Evolutionary conservation across 78 protist genomes (phyloP), one percentile per base, ranked within the genome.

Genomic region (Chrysochromulina parva): DNA sequence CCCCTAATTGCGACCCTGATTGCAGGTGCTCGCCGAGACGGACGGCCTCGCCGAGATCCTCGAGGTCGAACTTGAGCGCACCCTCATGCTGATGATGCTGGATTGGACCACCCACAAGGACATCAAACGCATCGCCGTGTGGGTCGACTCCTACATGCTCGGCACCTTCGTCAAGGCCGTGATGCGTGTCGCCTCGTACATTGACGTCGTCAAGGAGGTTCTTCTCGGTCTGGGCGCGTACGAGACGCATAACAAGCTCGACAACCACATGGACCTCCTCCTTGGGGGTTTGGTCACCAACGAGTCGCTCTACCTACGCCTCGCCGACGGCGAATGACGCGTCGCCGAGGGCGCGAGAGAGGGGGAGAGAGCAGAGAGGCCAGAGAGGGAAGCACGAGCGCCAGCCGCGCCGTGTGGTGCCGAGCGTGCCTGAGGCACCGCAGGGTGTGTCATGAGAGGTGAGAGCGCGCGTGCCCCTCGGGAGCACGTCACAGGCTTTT

Each of bases 221-320:
- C 59, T 86, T 9, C 80, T 86, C 50, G 90, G 90, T 10, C 81
- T 86, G 22, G 28, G 58, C 10, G 78, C 52, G n/a, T 88, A 69
- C 55, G 85, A 88, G 85, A 14, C 28, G 55, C 57, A 88, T 85
- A 55, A 52, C 38, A 50, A 58, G 53, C 91, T 88, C 20, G 91
- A 88, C 67, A 5, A 88, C 47, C 84, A 88, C 71, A 74, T 47
- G 22, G 91, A 88, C 22, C 24, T 48, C 14, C 84, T 88, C 24
- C 91, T 88, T 17, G 91, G 91, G 3, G 91, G 91, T 7, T 69
- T 88, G 22, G 84, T 88, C 54, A 69, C 91, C 19, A 88, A 69
- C 85, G 91, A 69, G 81, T 71, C 85, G 19, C 91, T 88, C 28
- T 88, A 88, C 82, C 67, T 88, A 66, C 20, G 47, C 53, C 10